Percentiles rank a stretch among this genome's conserved stretches.
These are phyloP conservation scores for Barbarea vulgaris DNA, from an alignment of 345 rosid species.

Conservation along the genomic window DNA sequence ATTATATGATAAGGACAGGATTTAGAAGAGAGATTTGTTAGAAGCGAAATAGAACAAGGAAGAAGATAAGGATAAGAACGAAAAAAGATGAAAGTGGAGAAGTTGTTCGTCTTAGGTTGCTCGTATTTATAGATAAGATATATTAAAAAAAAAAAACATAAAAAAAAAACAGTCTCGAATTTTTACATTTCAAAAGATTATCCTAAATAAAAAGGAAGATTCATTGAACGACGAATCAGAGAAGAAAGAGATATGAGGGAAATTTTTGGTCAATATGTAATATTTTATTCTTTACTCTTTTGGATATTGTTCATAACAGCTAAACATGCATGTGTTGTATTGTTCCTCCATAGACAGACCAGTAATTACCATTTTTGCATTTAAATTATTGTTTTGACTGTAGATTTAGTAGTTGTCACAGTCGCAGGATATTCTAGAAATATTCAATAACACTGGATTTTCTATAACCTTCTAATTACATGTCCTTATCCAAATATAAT, in stretches of 20 bases:
- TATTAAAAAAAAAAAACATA: not conserved
- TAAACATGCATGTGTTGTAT: slow-evolving; percentile 17
- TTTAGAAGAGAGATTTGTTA: not conserved
- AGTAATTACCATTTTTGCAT: slow-evolving; percentile 6
- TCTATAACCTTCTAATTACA: not conserved
- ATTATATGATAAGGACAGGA: slow-evolving; percentile 7
- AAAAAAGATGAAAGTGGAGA: slow-evolving; percentile 18
- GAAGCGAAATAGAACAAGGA: slow-evolving; percentile 37
- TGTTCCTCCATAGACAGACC: slow-evolving; percentile 15
- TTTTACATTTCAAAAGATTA: slow-evolving; percentile 16
- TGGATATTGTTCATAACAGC: slow-evolving; percentile 17
- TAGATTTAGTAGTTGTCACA: slow-evolving; percentile 5
- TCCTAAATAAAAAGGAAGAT: slow-evolving; percentile 1
- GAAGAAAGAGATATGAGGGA: not conserved
- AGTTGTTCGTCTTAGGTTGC: slow-evolving; percentile 21
- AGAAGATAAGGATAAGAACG: slow-evolving; percentile 41
- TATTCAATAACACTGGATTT: slow-evolving; percentile 8
- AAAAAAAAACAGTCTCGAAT: not conserved
- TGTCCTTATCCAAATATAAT: slow-evolving; percentile 17
- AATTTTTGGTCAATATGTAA: slow-evolving; percentile 4
- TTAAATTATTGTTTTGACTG: not conserved
- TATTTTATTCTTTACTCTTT: slow-evolving; percentile 6
- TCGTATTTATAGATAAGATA: slow-evolving; percentile 37
- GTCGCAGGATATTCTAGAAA: not conserved
- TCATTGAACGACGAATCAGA: slow-evolving; percentile 19